Base-by-base conservation (phyloP, 352 stramenopile species). In the Halophytophthora polymorphica region DNA sequence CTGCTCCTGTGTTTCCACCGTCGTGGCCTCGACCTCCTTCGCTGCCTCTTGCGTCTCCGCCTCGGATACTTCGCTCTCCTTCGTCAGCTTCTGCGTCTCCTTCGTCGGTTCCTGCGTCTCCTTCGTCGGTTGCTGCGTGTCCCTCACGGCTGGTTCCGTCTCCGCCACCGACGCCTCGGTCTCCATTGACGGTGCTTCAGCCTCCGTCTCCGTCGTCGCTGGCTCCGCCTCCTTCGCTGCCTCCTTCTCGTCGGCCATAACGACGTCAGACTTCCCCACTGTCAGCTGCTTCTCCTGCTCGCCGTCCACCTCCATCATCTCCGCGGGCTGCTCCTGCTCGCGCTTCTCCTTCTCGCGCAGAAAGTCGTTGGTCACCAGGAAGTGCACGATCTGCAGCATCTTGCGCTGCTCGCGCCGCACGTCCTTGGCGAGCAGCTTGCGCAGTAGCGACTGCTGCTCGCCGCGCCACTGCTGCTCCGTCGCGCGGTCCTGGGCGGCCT, bases 351-450 rank as follows among this genome's bases (percentile, higher is more conserved):
- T 23, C 40, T 53, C 64, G 42, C 63, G 61, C 51, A 89, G 77
- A 60, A 85, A 88, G 10, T 86, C 52, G 45, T 78, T 73, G 35
- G 58, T 48, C 3, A 90, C 74, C 29, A 91, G 49, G 57, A 63
- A 81, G 35, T 70, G 74, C 49, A 90, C 75, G 61, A 90, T 77
- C 61, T 93, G 76, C 45, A 93, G 69, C 63, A 91, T 84, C 45
- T 86, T 77, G 34, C 60, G 56, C 59, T 90, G 79, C 66, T 93
- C 83, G 13, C 66, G 46, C 47, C 66, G 52, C 19, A 93, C 73
- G 55, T 93, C 80, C 25, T 78, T 86, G 19, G 83, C 62, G 29
- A 93, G 69, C 44, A 93, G 49, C 53, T 89, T 88, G 35, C 81
- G 77, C 48, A 93, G 48, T 19, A 93, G 64, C 23, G 83, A 90